Evolutionary conservation across 2,329 filamentous ascomycete species (phyloP).

Genomic region (Thelonectria rubi): DNA sequence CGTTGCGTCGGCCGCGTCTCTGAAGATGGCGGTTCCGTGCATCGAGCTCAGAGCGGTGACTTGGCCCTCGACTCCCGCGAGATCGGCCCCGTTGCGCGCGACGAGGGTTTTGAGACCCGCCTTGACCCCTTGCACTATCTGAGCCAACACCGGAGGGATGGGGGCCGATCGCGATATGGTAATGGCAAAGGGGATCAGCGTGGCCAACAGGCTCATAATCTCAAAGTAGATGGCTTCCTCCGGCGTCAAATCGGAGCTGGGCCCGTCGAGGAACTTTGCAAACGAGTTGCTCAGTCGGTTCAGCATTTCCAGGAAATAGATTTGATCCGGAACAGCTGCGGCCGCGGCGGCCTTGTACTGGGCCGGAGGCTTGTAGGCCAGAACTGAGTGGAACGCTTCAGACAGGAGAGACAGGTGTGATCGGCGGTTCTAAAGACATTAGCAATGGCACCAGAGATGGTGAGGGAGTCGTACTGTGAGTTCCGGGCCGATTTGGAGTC

Average conservation of each 20-base stretch:
- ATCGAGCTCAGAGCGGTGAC: constrained; percentile 46
- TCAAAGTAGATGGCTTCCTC: constrained; percentile 57
- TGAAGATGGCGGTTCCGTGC: constrained; percentile 49
- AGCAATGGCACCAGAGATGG: constrained; percentile 8
- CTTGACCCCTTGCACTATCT: constrained; percentile 41
- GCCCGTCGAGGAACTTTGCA: constrained; percentile 48
- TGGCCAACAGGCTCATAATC: constrained; percentile 52
- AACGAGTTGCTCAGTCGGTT: constrained; percentile 55
- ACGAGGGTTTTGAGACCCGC: constrained; percentile 42
- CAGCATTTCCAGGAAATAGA: constrained; percentile 55
- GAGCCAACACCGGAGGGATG: constrained; percentile 38
- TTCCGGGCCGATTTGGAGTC: constrained; percentile 60
- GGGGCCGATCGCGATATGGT: constrained; percentile 37
- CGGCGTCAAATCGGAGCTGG: constrained; percentile 48
- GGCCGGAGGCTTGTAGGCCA: constrained; percentile 58
- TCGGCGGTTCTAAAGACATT: constrained; percentile 54
- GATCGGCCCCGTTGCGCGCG: constrained; percentile 24
- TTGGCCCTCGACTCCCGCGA: constrained; percentile 25
- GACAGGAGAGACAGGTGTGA: constrained; percentile 59
- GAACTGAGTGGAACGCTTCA: constrained; percentile 62
- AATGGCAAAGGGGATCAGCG: constrained; percentile 44
- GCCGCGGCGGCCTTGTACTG: constrained; percentile 59
- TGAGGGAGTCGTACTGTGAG: constrained; percentile 55
- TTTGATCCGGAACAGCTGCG: constrained; percentile 52
- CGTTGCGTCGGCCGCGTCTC: constrained; percentile 50